A percentile compares a stretch with the other conserved stretches of the same genome.
These are phyloP conservation scores for Chlamydomonas asymmetrica DNA, from an alignment of 139 green algal species.

Conservation along the genomic window DNA sequence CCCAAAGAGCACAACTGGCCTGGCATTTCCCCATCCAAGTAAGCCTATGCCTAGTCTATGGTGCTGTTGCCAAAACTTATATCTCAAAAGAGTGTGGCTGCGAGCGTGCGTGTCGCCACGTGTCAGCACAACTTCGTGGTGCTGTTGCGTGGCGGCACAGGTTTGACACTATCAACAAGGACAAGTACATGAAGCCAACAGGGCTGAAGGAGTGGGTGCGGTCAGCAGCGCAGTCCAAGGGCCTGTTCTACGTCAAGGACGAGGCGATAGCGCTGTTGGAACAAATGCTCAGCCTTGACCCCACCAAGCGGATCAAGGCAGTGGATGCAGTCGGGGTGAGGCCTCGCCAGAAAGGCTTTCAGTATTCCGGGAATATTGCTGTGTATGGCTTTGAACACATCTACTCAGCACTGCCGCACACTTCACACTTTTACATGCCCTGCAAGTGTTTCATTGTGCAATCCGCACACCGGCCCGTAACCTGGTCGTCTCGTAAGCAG, in stretches of 20 bases:
- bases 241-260: slow-evolving; percentile 29
- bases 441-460: too few species aligned
- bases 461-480: too few species aligned
- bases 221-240: too few species aligned
- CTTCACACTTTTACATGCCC: too few species aligned
- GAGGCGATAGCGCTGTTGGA: slow-evolving; percentile 69
- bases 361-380: too few species aligned
- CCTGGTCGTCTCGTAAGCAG: not conserved
- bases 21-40: slow-evolving; percentile 25
- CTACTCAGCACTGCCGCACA: too few species aligned
- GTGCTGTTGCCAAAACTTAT: too few species aligned
- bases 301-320: slow-evolving; percentile 64
- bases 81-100: too few species aligned
- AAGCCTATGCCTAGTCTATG: not conserved
- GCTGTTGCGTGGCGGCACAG: slow-evolving; percentile 18
- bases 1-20: slow-evolving; percentile 75
- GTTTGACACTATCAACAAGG: slow-evolving; percentile 19
- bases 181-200: slow-evolving; percentile 29
- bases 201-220: slow-evolving; percentile 27
- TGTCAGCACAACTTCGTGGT: too few species aligned
- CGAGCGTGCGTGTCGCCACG: too few species aligned
- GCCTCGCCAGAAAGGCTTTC: too few species aligned
- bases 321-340: slow-evolving; percentile 57
- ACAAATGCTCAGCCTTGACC: slow-evolving; percentile 73
- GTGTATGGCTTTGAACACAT: too few species aligned